Percentiles rank a stretch among this genome's conserved stretches.
phyloP scores from a whole-genome alignment of 176 grass and related monocot species.

The Cymbopogon citratus region DNA sequence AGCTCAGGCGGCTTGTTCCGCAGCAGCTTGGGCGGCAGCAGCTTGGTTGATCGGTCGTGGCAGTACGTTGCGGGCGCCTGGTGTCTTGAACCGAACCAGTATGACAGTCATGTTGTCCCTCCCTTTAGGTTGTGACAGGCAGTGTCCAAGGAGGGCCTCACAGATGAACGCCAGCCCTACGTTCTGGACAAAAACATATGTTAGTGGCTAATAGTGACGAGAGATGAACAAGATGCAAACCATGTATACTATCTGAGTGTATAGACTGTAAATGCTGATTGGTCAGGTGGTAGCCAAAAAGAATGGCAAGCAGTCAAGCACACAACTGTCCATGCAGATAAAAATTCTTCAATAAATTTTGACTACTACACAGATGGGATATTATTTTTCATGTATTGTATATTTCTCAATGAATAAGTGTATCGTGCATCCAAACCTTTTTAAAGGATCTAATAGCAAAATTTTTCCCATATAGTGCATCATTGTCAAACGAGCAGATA shows the following conservation, averaged over 20 bases:
- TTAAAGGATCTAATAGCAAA: not conserved
- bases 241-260: not conserved
- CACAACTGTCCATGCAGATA: not conserved
- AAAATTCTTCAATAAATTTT: not conserved
- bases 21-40: too few relatives aligned
- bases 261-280: not conserved
- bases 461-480: not conserved
- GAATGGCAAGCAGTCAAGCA: not conserved
- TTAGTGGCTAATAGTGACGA: not conserved
- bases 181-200: conserved; percentile 19
- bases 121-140: not conserved
- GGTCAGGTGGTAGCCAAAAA: not conserved
- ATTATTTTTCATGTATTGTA: not conserved
- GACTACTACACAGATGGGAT: too few relatives aligned
- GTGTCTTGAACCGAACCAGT: conserved; percentile 32
- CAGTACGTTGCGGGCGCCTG: not conserved
- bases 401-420: not conserved
- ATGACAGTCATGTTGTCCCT: conserved; percentile 39
- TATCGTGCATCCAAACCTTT: not conserved
- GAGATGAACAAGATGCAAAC: not conserved
- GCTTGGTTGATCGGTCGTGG: not conserved
- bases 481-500: not conserved
- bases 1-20: too few relatives aligned
- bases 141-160: conserved; percentile 17
- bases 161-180: not conserved